Evolutionary conservation across 2,329 filamentous ascomycete species (phyloP).

Genomic region (Acephala macrosclerotiorum): DNA sequence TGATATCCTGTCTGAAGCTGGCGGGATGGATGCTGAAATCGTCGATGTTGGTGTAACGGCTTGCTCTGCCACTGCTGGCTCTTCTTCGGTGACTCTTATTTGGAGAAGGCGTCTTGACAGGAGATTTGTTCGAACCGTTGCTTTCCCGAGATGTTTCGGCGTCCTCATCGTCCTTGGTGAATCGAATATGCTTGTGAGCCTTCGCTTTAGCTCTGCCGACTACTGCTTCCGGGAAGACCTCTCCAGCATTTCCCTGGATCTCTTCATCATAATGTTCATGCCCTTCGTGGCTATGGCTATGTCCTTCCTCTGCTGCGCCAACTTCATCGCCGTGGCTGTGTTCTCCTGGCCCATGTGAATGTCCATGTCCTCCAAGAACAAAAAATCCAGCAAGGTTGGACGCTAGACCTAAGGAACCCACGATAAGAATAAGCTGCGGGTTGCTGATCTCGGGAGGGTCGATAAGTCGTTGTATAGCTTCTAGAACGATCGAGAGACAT

Average conservation of each 20-base stretch:
- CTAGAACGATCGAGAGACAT: constrained; percentile 94
- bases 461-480: constrained; percentile 90
- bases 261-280: constrained; percentile 49
- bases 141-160: constrained; percentile 30
- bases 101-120: constrained; percentile 27
- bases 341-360: constrained; percentile 73
- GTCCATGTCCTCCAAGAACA: constrained; percentile 92
- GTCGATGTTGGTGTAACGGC: constrained; percentile 69
- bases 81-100: constrained; percentile 39
- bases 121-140: constrained; percentile 23
- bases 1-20: constrained; percentile 91
- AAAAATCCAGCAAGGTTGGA: constrained; percentile 91
- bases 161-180: constrained; percentile 39
- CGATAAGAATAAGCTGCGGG: constrained; percentile 86
- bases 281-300: constrained; percentile 41
- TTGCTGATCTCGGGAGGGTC: constrained; percentile 89
- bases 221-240: constrained; percentile 68
- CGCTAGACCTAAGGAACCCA: constrained; percentile 83
- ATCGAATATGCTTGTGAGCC: constrained; percentile 40
- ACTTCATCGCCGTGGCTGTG: constrained; percentile 47
- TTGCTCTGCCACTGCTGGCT: constrained; percentile 49
- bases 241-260: constrained; percentile 64
- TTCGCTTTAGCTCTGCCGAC: constrained; percentile 56
- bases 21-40: constrained; percentile 86
- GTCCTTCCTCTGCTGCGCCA: constrained; percentile 42